A percentile compares a stretch with the other conserved stretches of the same genome.
phyloP scores from a whole-genome alignment of 1,139 yeast genomes.

The Meyerozyma elateridarum region DNA sequence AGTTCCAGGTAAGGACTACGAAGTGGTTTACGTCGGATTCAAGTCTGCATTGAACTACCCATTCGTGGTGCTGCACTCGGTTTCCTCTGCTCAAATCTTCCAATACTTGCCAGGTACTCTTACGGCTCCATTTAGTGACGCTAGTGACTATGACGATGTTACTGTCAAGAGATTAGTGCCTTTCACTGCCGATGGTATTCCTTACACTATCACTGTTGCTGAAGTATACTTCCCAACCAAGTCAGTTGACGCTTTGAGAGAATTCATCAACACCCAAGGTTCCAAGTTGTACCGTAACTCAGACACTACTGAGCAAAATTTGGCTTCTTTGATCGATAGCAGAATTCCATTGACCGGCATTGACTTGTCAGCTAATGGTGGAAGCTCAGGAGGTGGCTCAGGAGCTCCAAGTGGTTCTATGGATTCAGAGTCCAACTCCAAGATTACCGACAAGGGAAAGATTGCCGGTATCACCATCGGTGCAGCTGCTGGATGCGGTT shows the following conservation, averaged over 20 bases:
- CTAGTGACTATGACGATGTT: constrained; percentile 31
- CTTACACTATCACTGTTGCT: constrained; percentile 69
- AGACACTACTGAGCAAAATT: constrained; percentile 38
- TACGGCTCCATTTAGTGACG: constrained; percentile 44
- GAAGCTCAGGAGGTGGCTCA: constrained; percentile 15
- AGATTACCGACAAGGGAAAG: constrained; percentile 30
- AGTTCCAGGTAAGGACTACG: constrained; percentile 46
- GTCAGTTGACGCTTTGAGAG: constrained; percentile 40
- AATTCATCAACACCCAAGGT: constrained; percentile 33
- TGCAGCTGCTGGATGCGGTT: constrained; percentile 60
- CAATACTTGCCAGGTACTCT: constrained; percentile 61
- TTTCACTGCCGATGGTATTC: constrained; percentile 44
- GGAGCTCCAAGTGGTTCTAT: constrained; percentile 37
- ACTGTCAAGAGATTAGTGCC: constrained; percentile 63
- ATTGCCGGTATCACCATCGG: constrained; percentile 62
- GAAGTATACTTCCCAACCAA: constrained; percentile 66
- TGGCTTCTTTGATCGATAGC: constrained; percentile 58
- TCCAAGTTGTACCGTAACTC: constrained; percentile 51
- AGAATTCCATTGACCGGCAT: constrained; percentile 61
- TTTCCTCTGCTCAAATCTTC: constrained; percentile 73
- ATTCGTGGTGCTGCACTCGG: constrained; percentile 60
- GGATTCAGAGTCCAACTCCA: constrained; percentile 23
- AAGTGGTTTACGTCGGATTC: constrained; percentile 66
- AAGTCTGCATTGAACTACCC: constrained; percentile 64
- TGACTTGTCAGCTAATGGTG: constrained; percentile 16